Base-by-base conservation (phyloP, 192 early-diverging fungal genomes). In the Chytriomyces confervae region DNA sequence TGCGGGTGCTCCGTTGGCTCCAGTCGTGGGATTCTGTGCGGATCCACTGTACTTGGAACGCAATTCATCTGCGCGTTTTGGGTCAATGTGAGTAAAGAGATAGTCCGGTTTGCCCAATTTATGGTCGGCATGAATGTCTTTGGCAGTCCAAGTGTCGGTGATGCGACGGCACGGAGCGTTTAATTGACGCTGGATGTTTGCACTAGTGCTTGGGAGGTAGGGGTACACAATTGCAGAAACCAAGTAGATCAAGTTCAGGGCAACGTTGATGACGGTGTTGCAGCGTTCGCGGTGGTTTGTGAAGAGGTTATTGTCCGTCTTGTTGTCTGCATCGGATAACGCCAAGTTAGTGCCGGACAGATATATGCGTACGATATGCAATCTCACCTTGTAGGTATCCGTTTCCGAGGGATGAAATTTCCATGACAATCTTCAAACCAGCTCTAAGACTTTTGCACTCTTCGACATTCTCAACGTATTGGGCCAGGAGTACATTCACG, bases 331-430 rank as follows among this genome's bases (percentile, higher is more conserved):
- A 13, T 29, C 24, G 16, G 63, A 27, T 27, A 27, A 4, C 29
- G 3, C 27, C 46, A 10, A 62, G 46, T 13, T 20, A 20, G 53
- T 20, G 53, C 10, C 20, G 7, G 10, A 43, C 53, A 61, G 3
- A 62, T 16, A 5, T 44, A 13, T n/a, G n/a, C 10, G 1, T 4
- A 11, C n/a, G 50, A n/a, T 23, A 48, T 3, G 27, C 2, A 47
- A 24, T 46, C 16, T 8, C 20, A 76, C 74, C 74, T 83, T 99
- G 98, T 51, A 99, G 86, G 81, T 97, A 99, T 68, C 84, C 87
- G 86, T 99, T 99, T 45, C 97, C 98, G 44, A 92, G 92, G 5
- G 93, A 92, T 24, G 96, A 96, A 66, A 99, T 94, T 72, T 94
- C 94, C 97, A 98, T 98, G 75, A 92, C 94, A 18, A 90, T 79